Percentiles rank a stretch among this genome's conserved stretches.
These are phyloP conservation scores for Prunus persica DNA, from an alignment of 306 rosid genomes.

Conservation along the genomic window DNA sequence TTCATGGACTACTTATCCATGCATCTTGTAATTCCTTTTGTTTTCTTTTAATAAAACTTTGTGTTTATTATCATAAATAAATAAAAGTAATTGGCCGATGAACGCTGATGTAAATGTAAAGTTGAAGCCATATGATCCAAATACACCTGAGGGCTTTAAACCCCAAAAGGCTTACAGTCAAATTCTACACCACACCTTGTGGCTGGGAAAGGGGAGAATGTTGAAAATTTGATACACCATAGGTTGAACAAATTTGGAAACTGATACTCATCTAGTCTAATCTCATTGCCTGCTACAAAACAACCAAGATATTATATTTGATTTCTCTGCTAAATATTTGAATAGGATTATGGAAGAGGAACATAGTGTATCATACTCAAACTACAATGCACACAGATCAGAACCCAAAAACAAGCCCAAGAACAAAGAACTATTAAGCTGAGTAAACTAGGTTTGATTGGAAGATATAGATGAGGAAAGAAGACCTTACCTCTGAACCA, in stretches of 20 bases:
- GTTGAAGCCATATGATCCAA: neutral
- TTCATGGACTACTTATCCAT: too few species aligned
- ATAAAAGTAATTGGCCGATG: too few species aligned
- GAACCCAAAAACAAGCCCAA: neutral
- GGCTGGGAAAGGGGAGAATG: neutral
- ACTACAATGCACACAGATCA: neutral
- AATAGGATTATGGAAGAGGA: neutral
- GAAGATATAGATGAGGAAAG: constrained; percentile 10
- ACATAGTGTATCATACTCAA: neutral
- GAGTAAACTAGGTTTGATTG: neutral
- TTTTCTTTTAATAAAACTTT: too few species aligned
- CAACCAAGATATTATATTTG: neutral
- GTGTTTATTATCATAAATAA: too few species aligned
- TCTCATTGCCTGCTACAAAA: neutral
- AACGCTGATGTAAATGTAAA: neutral
- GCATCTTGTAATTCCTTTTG: too few species aligned
- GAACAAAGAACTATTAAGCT: neutral
- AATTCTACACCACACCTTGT: neutral
- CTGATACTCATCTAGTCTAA: neutral
- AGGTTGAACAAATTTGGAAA: constrained; percentile 3
- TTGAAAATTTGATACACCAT: neutral
- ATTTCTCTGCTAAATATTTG: neutral
- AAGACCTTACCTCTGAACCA: constrained; percentile 77
- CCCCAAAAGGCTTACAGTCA: neutral
- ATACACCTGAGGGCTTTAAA: neutral